Conservation (phyloP, 2,329 filamentous ascomycete genomes). For the Colletotrichum neosansevieriae region DNA sequence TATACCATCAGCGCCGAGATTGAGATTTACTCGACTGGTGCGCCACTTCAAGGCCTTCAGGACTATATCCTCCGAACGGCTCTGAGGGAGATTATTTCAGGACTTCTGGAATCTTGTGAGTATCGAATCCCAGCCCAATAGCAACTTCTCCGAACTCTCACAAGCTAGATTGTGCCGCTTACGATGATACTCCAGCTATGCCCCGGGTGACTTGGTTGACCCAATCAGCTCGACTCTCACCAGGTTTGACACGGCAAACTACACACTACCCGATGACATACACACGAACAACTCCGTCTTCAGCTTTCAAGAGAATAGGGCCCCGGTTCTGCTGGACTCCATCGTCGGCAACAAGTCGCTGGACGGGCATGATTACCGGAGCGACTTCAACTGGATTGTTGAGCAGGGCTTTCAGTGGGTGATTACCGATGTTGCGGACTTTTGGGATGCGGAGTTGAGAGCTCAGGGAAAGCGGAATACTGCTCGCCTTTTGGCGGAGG, state of each 20-base stretch:
- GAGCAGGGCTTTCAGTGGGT: slow-evolving; percentile 15
- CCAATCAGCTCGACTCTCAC: background rate
- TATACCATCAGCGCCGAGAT: background rate
- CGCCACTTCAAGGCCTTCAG: background rate
- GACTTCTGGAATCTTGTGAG: background rate
- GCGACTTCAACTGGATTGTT: slow-evolving; percentile 11
- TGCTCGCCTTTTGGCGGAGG: background rate
- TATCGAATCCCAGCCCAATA: background rate
- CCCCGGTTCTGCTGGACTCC: slow-evolving; percentile 4
- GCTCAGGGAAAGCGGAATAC: slow-evolving; percentile 7
- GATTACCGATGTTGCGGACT: slow-evolving; percentile 9
- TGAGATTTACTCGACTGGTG: background rate
- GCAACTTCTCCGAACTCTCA: background rate
- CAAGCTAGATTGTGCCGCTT: background rate
- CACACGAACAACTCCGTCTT: background rate
- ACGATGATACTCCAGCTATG: background rate
- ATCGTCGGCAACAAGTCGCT: slow-evolving; percentile 10
- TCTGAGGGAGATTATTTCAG: background rate
- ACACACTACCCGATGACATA: background rate
- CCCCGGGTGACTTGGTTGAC: background rate
- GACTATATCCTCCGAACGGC: background rate
- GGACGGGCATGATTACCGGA: slow-evolving; percentile 13
- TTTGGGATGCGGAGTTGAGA: slow-evolving; percentile 9
- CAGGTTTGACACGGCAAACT: background rate
- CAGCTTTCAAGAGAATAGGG: background rate